These are phyloP conservation scores for Raphidocelis subcapitata DNA, from an alignment of 139 green algal species.

Conservation along the genomic window DNA sequence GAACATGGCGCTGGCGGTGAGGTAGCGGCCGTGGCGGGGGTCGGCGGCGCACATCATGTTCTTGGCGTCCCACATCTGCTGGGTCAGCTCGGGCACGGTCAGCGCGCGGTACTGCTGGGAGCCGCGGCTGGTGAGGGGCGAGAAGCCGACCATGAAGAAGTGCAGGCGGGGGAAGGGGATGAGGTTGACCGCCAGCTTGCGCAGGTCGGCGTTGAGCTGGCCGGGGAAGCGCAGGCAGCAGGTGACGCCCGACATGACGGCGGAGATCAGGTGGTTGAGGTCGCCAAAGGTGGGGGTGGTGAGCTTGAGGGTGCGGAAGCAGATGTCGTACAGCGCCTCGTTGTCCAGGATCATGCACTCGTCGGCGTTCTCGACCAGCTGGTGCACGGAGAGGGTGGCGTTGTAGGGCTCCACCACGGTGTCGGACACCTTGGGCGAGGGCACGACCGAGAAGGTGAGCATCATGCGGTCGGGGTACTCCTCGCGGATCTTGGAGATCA, in stretches of 20 bases:
- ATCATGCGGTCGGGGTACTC: constrained; percentile 98
- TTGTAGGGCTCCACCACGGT: constrained; percentile 99
- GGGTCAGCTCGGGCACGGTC: constrained; percentile 89
- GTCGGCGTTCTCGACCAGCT: constrained; percentile 94
- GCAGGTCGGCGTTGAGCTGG: constrained; percentile 91
- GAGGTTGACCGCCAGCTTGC: constrained; percentile 93
- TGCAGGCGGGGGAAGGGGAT: constrained; percentile 95
- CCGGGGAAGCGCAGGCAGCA: constrained; percentile 95
- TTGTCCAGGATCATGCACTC: constrained; percentile 95
- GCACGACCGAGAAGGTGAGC: constrained; percentile 98
- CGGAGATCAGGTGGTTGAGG: constrained; percentile 95
- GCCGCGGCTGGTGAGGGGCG: constrained; percentile 87
- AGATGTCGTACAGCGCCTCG: constrained; percentile 94
- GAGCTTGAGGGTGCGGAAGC: constrained; percentile 97
- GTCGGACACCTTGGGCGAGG: constrained; percentile 98
- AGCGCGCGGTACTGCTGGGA: constrained; percentile 92
- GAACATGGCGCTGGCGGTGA: constrained; percentile 89
- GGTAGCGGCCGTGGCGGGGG: constrained; percentile 93
- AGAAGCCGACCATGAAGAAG: constrained; percentile 98
- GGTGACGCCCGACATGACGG: constrained; percentile 93
- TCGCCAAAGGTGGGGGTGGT: constrained; percentile 93
- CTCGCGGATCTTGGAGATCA: constrained; percentile 97
- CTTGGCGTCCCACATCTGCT: constrained; percentile 99
- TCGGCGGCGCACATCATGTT: constrained; percentile 99
- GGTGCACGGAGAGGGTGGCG: constrained; percentile 97